phyloP scores from a whole-genome alignment of 2,329 filamentous ascomycete genomes.

The Aureobasidium lini region DNA sequence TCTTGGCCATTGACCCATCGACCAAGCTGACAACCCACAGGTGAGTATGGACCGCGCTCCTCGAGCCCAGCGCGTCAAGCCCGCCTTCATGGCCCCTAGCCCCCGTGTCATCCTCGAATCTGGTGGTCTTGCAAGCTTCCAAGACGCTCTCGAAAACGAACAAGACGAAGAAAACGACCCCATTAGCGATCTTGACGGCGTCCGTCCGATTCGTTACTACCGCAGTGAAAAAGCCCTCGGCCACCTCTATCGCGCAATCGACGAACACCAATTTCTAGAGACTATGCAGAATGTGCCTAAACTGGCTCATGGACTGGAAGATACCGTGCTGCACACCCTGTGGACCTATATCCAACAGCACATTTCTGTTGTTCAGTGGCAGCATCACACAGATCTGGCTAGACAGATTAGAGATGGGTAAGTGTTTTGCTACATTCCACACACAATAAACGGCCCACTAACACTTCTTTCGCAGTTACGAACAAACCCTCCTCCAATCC shows the following conservation, averaged over 20 bases:
- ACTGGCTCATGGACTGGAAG: background rate
- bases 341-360: constrained; percentile 34
- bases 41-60: constrained; percentile 44
- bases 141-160: constrained; percentile 34
- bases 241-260: constrained; percentile 61
- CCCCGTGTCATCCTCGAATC: constrained; percentile 37
- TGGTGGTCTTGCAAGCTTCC: constrained; percentile 21
- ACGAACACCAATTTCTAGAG: constrained; percentile 61
- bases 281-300: constrained; percentile 30
- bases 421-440: constrained; percentile 14
- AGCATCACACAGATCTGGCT: constrained; percentile 32
- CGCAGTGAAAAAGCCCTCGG: constrained; percentile 62
- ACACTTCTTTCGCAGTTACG: constrained; percentile 36
- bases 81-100: constrained; percentile 49
- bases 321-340: constrained; percentile 26
- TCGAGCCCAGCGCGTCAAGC: constrained; percentile 31
- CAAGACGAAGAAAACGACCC: constrained; percentile 25
- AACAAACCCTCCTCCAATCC: constrained; percentile 42
- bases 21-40: constrained; percentile 19
- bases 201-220: constrained; percentile 51
- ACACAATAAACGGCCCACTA: background rate
- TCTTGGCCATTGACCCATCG: background rate
- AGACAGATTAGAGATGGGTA: constrained; percentile 41
- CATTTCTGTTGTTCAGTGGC: constrained; percentile 30
- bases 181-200: constrained; percentile 23